These are phyloP conservation scores for Fallopia convolvulus DNA, from an alignment of 148 eudicot genomes.

Conservation along the genomic window DNA sequence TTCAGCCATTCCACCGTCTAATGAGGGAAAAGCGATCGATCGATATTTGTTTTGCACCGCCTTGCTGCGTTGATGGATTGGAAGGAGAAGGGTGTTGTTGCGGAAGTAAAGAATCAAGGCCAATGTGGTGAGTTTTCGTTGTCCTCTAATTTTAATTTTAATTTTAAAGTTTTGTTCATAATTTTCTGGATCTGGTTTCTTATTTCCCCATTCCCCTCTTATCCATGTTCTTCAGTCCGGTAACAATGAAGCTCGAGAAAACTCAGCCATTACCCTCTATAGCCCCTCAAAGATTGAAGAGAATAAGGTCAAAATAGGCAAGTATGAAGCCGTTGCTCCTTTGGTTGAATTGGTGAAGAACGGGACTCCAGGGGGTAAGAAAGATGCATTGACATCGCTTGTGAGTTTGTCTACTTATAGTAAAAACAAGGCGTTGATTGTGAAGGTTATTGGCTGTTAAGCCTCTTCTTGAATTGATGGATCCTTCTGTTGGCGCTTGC, in stretches of 20 bases:
- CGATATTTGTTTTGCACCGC: too few species aligned
- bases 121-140: too few species aligned
- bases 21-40: too few species aligned
- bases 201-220: too few species aligned
- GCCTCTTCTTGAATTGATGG: slow-evolving; percentile 55
- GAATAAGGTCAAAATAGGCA: slow-evolving; percentile 11
- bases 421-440: slow-evolving; percentile 31
- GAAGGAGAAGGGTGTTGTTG: too few species aligned
- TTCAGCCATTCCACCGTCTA: too few species aligned
- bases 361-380: slow-evolving; percentile 18
- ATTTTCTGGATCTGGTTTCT: too few species aligned
- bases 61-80: too few species aligned
- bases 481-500: slow-evolving; percentile 60
- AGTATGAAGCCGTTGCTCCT: slow-evolving; percentile 10
- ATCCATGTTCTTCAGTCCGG: slow-evolving; percentile 14
- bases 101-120: too few species aligned
- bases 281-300: slow-evolving; percentile 14
- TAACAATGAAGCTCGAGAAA: slow-evolving; percentile 14
- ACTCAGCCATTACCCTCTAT: slow-evolving; percentile 18
- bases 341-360: slow-evolving; percentile 11
- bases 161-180: too few species aligned
- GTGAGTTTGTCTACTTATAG: slow-evolving; percentile 4
- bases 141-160: too few species aligned
- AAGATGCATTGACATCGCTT: slow-evolving; percentile 14
- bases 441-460: slow-evolving; percentile 50